phyloP scores from a whole-genome alignment of 1,284 basidiomycete species.

The Boletellus deceptivus region DNA sequence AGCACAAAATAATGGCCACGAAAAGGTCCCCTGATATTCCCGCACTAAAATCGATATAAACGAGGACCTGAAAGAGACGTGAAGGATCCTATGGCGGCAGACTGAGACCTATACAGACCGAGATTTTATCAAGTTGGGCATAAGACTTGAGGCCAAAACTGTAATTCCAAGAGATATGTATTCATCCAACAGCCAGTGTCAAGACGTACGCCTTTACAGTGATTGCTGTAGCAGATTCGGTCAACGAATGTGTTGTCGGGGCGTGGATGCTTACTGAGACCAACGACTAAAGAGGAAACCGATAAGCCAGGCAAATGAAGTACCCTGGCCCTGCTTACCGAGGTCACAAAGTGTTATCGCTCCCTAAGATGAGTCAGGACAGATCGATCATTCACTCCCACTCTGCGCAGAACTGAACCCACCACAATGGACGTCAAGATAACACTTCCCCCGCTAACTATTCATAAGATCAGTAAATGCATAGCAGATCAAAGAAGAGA shows the following conservation, averaged over 20 bases:
- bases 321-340: slow-evolving; percentile 29
- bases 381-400: not conserved
- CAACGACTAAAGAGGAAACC: slow-evolving; percentile 31
- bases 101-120: slow-evolving; percentile 29
- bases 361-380: slow-evolving; percentile 29
- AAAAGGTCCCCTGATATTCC: slow-evolving; percentile 43
- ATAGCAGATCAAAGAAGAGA: not conserved
- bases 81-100: not conserved
- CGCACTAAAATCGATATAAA: slow-evolving; percentile 43
- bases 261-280: slow-evolving; percentile 35
- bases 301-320: not conserved
- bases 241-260: not conserved
- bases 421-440: slow-evolving; percentile 35
- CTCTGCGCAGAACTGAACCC: slow-evolving; percentile 27
- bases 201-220: slow-evolving; percentile 41
- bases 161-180: not conserved
- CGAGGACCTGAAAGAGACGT: slow-evolving; percentile 30
- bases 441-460: slow-evolving; percentile 43
- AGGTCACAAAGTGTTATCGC: slow-evolving; percentile 40
- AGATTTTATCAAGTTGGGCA: slow-evolving; percentile 32
- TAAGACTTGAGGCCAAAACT: slow-evolving; percentile 38
- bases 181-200: not conserved
- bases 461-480: not conserved
- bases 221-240: slow-evolving; percentile 34
- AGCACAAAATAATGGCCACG: slow-evolving; percentile 42